Percentiles rank a stretch among this genome's conserved stretches.
These are phyloP conservation scores for Selaginella moellendorffii DNA, from an alignment of 75 land plant species.

Conservation along the genomic window DNA sequence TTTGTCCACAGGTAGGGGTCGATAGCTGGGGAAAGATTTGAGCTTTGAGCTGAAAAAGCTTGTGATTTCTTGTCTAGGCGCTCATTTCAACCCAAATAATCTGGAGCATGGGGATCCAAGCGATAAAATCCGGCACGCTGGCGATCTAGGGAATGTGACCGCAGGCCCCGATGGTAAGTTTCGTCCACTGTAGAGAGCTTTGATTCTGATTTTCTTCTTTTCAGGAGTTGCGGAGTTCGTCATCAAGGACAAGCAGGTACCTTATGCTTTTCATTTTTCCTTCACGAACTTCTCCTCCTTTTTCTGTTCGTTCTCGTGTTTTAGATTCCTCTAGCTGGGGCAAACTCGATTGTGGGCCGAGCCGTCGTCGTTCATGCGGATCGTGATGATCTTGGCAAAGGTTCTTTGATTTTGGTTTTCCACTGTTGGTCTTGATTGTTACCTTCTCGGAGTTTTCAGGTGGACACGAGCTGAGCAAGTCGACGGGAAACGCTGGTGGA, in stretches of 20 bases:
- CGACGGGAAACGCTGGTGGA: constrained; percentile 79
- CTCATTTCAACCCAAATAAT: constrained; percentile 54
- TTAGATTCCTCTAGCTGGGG: constrained; percentile 23
- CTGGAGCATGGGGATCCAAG: constrained; percentile 47
- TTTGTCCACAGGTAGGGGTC: constrained; percentile 41
- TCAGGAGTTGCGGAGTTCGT: constrained; percentile 14
- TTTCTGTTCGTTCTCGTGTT: not conserved
- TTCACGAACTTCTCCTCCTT: not conserved
- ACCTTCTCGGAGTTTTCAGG: constrained; percentile 23
- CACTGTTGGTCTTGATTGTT: not conserved
- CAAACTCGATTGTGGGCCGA: constrained; percentile 40
- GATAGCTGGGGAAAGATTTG: too few relatives aligned
- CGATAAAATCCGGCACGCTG: constrained; percentile 52
- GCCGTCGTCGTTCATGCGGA: constrained; percentile 46
- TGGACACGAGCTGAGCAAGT: constrained; percentile 84
- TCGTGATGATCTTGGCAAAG: constrained; percentile 92
- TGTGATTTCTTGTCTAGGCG: constrained; percentile 22
- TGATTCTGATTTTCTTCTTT: too few relatives aligned
- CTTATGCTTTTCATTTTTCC: not conserved
- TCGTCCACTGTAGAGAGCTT: too few relatives aligned
- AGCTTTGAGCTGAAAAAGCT: not conserved
- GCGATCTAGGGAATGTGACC: constrained; percentile 58
- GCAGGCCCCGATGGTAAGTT: constrained; percentile 50
- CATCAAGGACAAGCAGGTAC: constrained; percentile 12
- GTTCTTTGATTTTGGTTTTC: constrained; percentile 12